These are phyloP conservation scores for Akanthomyces dipterigenus DNA, from an alignment of 2,329 filamentous ascomycete species.

Conservation along the genomic window DNA sequence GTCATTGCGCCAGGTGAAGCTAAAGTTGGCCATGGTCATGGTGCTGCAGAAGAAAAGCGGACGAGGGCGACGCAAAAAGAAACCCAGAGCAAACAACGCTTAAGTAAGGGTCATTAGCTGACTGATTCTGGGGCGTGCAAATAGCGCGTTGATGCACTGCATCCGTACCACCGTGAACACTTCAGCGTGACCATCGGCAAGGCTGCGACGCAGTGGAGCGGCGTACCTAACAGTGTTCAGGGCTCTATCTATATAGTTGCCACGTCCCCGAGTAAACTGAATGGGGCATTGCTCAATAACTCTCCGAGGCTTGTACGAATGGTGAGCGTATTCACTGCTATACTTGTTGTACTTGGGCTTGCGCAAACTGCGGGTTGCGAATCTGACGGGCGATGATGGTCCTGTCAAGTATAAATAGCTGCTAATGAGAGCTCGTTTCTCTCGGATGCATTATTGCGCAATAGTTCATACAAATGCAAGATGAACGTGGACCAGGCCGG, in stretches of 20 bases:
- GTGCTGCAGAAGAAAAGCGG: background rate
- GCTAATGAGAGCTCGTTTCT: background rate
- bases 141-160: background rate
- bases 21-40: background rate
- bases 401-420: background rate
- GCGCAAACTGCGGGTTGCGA: background rate
- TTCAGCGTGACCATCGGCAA: background rate
- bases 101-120: background rate
- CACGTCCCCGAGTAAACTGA: background rate
- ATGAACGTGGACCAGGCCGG: conserved; percentile 2
- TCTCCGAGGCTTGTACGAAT: background rate
- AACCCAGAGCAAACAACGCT: background rate
- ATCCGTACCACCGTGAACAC: background rate
- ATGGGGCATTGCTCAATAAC: background rate
- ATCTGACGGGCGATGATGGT: background rate
- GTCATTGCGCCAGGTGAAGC: background rate
- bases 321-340: background rate
- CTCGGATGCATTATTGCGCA: too few species aligned
- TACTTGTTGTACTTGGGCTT: background rate
- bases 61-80: background rate
- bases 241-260: background rate
- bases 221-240: background rate
- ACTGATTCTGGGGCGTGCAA: background rate
- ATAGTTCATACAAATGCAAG: background rate
- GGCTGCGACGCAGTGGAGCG: background rate